Base-by-base conservation (phyloP, 2,329 filamentous ascomycete genomes). In the Pyricularia sp. region DNA sequence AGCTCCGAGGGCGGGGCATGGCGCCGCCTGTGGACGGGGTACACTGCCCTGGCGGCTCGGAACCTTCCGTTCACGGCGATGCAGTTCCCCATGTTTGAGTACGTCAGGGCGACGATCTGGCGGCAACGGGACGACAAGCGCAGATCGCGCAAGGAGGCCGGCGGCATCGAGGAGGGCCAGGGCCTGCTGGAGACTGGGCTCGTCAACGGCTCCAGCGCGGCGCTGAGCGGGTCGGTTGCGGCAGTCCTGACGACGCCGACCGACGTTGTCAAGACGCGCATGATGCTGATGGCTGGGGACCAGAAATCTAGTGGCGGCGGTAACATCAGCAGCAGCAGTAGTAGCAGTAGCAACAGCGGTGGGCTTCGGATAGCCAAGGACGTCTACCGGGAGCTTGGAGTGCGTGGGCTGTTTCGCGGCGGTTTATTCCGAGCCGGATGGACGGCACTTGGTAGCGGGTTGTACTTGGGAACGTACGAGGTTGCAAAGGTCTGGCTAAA, bases 381-480 rank as follows among this genome's bases (percentile, higher is more conserved):
- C 68, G 83, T 96, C 16, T 79, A 88, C 65, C 75, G 74, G 0
- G 84, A 90, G 67, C 82, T 86, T 68, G 93, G 92, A 1, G 68
- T 90, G 1, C 84, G 78, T 66, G 92, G 91, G 0, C 75, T 96
- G 49, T 96, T 94, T 74, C 81, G 89, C 40, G 93, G 93, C 7
- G 90, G 87, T 2, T 77, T 83, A 40, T 77, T 96, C 69, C 83
- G 93, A 66, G 86, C 83, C 9, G 83, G 83, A 1, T 96, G 92
- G 92, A 94, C 92, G 16, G 88, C 91, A 64, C 68, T 96, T 5
- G 91, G 91, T 0, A 89, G 89, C 72, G 91, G 91, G 3, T 76
- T 96, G 65, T 96, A 96, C 78, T 77, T 96, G 57, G 90, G 91
- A 28, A 88, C 89, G 59, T 96, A 96, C 75, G 92, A 96, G 74